Percentiles rank a stretch among this genome's conserved stretches.
phyloP scores from a whole-genome alignment of 306 rosid species.

The Dicorynia guianensis region DNA sequence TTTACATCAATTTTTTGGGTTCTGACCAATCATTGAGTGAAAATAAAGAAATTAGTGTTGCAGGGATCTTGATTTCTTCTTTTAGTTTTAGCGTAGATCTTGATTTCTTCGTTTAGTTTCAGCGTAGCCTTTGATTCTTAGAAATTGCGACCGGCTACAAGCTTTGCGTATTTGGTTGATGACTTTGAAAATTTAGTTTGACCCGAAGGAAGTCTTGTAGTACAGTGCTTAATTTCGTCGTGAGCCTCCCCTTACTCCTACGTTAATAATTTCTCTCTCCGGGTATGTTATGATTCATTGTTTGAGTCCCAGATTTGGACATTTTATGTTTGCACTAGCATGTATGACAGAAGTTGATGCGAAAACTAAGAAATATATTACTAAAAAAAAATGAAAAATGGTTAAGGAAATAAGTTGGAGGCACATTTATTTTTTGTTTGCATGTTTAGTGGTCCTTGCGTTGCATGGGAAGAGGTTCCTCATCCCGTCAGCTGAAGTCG shows the following conservation, averaged over 20 bases:
- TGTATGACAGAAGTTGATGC: no score
- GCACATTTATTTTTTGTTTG: no score
- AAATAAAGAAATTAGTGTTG: constrained; percentile 50
- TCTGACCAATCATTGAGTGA: constrained; percentile 46
- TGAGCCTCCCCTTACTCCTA: not conserved
- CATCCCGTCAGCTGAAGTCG: no score
- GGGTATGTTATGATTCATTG: not conserved
- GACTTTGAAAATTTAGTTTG: constrained; percentile 7
- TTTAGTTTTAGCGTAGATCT: constrained; percentile 12
- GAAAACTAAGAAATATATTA: no score
- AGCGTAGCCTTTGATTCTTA: not conserved
- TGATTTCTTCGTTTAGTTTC: not conserved
- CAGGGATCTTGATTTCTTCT: constrained; percentile 31
- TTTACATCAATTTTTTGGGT: constrained; percentile 51
- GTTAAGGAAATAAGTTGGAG: no score
- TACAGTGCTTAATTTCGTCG: constrained; percentile 25
- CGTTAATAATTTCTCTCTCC: not conserved
- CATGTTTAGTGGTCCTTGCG: no score
- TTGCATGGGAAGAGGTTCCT: no score
- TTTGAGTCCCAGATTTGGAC: not conserved
- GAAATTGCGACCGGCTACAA: constrained; percentile 12
- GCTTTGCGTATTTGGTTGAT: constrained; percentile 27
- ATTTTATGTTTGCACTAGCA: not conserved
- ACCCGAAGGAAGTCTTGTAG: constrained; percentile 3
- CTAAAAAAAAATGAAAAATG: no score